phyloP scores from a whole-genome alignment of 257 asterid genomes.

The Ehretia macrophylla region DNA sequence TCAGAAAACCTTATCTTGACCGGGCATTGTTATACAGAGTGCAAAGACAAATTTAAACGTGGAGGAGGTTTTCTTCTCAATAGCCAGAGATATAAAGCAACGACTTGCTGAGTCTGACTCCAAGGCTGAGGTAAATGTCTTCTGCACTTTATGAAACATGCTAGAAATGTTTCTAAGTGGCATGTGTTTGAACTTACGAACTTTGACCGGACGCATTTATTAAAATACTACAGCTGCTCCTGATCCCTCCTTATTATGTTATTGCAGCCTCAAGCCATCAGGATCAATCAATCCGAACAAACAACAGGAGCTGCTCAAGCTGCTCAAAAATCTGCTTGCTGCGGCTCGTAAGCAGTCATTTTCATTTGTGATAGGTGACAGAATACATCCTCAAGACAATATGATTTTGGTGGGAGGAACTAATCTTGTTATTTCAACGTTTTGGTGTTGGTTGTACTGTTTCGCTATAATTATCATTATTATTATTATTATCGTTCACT shows the following conservation, averaged over 20 bases:
- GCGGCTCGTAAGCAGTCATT: constrained; percentile 53
- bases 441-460: constrained; percentile 41
- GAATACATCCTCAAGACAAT: neutral
- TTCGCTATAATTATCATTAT: constrained; percentile 4
- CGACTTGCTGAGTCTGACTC: constrained; percentile 83
- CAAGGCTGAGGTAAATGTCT: constrained; percentile 56
- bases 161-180: neutral
- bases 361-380: constrained; percentile 20
- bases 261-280: constrained; percentile 71
- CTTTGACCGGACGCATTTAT: neutral
- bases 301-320: constrained; percentile 45
- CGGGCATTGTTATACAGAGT: constrained; percentile 49
- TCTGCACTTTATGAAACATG: neutral
- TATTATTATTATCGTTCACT: constrained; percentile 35
- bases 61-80: constrained; percentile 95
- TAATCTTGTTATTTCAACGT: constrained; percentile 32
- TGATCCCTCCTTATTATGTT: constrained; percentile 14
- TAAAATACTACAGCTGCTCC: neutral
- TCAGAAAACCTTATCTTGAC: constrained; percentile 13
- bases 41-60: constrained; percentile 93
- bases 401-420: constrained; percentile 34
- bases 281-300: constrained; percentile 69
- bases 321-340: constrained; percentile 78
- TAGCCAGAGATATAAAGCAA: constrained; percentile 88
- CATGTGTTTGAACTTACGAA: no score